A percentile compares a stretch with the other conserved stretches of the same genome.
These are phyloP conservation scores for Acanthamoeba castellanii DNA, from an alignment of 208 protist species.

Conservation along the genomic window DNA sequence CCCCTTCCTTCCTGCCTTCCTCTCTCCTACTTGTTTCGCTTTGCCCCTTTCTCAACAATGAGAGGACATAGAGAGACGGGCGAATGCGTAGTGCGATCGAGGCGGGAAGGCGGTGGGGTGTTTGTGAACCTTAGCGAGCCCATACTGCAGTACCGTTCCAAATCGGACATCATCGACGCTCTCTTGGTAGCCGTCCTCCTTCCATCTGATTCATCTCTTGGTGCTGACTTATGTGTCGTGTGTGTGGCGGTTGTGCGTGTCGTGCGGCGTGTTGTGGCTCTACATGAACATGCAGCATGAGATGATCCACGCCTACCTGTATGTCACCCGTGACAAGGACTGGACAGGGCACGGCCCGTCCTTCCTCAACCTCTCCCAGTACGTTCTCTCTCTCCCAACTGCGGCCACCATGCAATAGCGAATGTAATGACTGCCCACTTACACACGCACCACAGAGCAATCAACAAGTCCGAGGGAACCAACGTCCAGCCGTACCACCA, in stretches of 20 bases:
- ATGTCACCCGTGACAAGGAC: conserved; percentile 2
- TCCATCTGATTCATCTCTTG: neutral
- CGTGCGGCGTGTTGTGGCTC: no score
- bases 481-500: conserved; percentile 4
- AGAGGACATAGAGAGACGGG: neutral
- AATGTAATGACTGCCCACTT: no score
- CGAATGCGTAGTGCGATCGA: conserved; percentile 7
- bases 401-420: no score
- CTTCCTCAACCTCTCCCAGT: neutral
- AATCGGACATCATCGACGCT: neutral
- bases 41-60: neutral
- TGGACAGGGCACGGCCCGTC: neutral
- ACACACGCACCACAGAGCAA: no score
- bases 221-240: no score
- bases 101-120: neutral
- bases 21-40: neutral
- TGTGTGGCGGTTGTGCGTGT: no score
- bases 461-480: conserved; percentile 17
- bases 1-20: neutral
- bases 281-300: neutral
- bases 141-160: neutral
- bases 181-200: neutral
- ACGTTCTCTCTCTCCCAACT: neutral
- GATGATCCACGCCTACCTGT: conserved; percentile 53
- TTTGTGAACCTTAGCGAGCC: conserved; percentile 32